These are phyloP conservation scores for Paragyromitra xinjiangensis DNA, from an alignment of 495 filamentous ascomycete species.

Conservation along the genomic window DNA sequence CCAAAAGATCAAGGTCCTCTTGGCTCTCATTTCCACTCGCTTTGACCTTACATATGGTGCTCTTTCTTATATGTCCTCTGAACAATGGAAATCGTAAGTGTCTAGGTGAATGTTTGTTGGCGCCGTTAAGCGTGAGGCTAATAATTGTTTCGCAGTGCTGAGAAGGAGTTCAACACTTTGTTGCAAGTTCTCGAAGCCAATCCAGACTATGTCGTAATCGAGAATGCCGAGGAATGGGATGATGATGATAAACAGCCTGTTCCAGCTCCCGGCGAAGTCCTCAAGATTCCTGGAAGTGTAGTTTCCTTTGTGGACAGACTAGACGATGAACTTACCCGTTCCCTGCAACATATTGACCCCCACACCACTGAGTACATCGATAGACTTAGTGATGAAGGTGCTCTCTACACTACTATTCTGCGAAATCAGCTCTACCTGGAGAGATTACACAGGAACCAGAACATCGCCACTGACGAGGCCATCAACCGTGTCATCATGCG, in stretches of 20 bases:
- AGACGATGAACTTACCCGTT: conserved; percentile 96
- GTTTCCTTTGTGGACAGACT: conserved; percentile 94
- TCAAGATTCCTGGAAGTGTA: conserved; percentile 88
- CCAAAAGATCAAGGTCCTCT: conserved; percentile 90
- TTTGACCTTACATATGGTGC: conserved; percentile 89
- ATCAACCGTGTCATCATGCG: conserved; percentile 93
- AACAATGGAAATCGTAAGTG: conserved; percentile 88
- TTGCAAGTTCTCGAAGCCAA: conserved; percentile 81
- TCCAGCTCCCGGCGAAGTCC: conserved; percentile 72
- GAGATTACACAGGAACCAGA: conserved; percentile 57
- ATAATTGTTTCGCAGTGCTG: conserved; percentile 64
- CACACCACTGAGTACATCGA: conserved; percentile 99
- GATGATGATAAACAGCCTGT: conserved; percentile 93
- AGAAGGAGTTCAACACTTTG: conserved; percentile 80
- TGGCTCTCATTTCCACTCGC: conserved; percentile 90
- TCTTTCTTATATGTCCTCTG: conserved; percentile 86
- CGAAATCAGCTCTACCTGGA: conserved; percentile 88
- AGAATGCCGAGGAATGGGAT: conserved; percentile 97
- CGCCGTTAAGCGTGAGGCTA: conserved; percentile 31
- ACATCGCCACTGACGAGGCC: conserved; percentile 72
- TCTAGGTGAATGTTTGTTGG: neutral
- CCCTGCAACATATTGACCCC: conserved; percentile 94
- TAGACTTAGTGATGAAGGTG: conserved; percentile 85
- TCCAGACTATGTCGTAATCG: conserved; percentile 80
- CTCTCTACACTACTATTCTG: conserved; percentile 91